Conservation (phyloP, 352 stramenopile genomes). For the Globisporangium barbulae region DNA sequence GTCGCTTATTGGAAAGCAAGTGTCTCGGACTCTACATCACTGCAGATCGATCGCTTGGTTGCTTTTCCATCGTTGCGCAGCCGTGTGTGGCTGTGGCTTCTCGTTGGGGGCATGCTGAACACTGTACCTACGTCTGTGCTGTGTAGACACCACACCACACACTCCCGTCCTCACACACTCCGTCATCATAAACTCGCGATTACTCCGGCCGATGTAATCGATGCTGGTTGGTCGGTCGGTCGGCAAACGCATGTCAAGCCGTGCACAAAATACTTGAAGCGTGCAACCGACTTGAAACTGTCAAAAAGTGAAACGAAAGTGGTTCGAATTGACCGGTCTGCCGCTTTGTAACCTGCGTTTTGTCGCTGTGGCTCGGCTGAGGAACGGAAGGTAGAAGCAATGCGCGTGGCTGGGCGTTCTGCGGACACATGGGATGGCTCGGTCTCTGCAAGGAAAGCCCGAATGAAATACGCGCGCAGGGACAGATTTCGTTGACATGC, state of each 20-base stretch:
- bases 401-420: background rate
- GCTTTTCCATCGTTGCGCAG: background rate
- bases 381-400: too few species aligned
- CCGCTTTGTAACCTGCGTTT: background rate
- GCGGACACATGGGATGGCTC: background rate
- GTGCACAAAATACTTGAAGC: too few species aligned
- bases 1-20: background rate
- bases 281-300: background rate
- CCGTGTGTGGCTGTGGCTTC: background rate
- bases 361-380: too few species aligned
- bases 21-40: background rate
- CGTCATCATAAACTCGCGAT: background rate
- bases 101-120: background rate
- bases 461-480: background rate
- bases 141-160: too few species aligned
- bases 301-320: background rate
- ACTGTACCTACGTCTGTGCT: background rate
- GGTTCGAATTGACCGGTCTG: background rate
- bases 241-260: background rate
- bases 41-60: background rate
- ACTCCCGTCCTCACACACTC: too few species aligned
- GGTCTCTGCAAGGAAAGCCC: too few species aligned
- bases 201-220: background rate
- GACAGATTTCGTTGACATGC: background rate
- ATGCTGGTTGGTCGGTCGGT: background rate